A percentile compares a stretch with the other conserved stretches of the same genome.
Conservation (phyloP, 352 stramenopile genomes). For the Globisporangium radiosum region DNA sequence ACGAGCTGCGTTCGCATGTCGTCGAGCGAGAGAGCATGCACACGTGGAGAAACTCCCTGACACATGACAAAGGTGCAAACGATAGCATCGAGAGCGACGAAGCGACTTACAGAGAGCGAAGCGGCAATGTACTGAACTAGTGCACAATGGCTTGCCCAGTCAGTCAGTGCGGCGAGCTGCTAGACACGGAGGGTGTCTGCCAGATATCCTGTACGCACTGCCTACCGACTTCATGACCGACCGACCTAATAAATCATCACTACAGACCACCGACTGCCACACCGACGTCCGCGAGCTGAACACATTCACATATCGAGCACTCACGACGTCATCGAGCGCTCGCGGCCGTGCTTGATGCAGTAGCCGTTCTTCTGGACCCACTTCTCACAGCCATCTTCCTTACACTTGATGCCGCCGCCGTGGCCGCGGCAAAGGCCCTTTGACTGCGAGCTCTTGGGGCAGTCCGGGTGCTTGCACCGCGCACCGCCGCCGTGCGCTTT, state of each 20-base stretch:
- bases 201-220: too few species aligned
- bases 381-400: constrained; percentile 81
- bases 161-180: too few species aligned
- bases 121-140: too few species aligned
- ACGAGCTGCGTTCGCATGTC: too few species aligned
- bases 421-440: constrained; percentile 79
- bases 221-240: too few species aligned
- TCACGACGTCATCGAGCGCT: constrained; percentile 59
- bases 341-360: constrained; percentile 85
- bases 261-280: background rate
- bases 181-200: too few species aligned
- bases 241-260: constrained; percentile 14
- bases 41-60: too few species aligned
- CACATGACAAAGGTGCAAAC: too few species aligned
- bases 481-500: constrained; percentile 80
- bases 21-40: too few species aligned
- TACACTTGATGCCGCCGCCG: constrained; percentile 82
- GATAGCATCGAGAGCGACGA: too few species aligned
- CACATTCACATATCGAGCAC: background rate
- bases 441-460: constrained; percentile 80
- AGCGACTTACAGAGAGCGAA: too few species aligned
- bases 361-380: constrained; percentile 88
- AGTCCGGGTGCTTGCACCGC: constrained; percentile 80
- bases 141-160: too few species aligned
- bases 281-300: background rate